These are phyloP conservation scores for Pleurotus tuoliensis DNA, from an alignment of 768 basidiomycete genomes.

Conservation along the genomic window DNA sequence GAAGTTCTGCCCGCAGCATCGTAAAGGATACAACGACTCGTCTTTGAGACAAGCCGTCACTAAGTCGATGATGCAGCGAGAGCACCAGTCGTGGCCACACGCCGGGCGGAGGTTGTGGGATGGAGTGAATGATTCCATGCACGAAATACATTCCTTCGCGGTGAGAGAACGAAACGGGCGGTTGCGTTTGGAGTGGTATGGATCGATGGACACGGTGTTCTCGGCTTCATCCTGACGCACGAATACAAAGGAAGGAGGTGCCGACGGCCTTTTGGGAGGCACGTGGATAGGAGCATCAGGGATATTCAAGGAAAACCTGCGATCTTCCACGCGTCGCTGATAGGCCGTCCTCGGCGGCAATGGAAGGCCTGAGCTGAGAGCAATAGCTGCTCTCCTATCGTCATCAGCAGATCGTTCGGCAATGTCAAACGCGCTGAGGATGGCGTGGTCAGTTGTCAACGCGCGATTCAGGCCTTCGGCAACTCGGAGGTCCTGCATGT, in stretches of 20 bases:
- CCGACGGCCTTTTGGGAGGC: background rate
- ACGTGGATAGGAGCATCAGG: background rate
- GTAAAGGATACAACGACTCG: conserved; percentile 35
- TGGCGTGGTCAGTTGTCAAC: conserved; percentile 27
- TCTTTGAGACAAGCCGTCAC: conserved; percentile 32
- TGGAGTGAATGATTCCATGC: conserved; percentile 1
- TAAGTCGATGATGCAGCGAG: conserved; percentile 26
- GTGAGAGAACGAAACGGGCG: background rate
- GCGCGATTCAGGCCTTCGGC: conserved; percentile 41
- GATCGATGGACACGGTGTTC: background rate
- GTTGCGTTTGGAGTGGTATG: background rate
- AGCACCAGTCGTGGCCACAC: conserved; percentile 35
- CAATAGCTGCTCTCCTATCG: conserved; percentile 38
- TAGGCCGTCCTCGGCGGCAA: conserved; percentile 21
- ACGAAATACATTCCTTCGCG: conserved; percentile 9
- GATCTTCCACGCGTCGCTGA: conserved; percentile 7
- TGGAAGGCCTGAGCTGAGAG: conserved; percentile 26
- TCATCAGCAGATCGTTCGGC: conserved; percentile 35
- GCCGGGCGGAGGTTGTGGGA: conserved; percentile 20
- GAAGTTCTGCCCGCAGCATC: conserved; percentile 31
- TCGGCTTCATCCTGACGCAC: background rate
- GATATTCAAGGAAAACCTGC: background rate
- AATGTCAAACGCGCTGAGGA: conserved; percentile 25
- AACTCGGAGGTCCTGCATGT: conserved; percentile 32
- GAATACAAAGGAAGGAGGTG: background rate